Evolutionary conservation across 495 filamentous ascomycete species (phyloP), one percentile per base, ranked within the genome.

Genomic region (Xylaria longipes): DNA sequence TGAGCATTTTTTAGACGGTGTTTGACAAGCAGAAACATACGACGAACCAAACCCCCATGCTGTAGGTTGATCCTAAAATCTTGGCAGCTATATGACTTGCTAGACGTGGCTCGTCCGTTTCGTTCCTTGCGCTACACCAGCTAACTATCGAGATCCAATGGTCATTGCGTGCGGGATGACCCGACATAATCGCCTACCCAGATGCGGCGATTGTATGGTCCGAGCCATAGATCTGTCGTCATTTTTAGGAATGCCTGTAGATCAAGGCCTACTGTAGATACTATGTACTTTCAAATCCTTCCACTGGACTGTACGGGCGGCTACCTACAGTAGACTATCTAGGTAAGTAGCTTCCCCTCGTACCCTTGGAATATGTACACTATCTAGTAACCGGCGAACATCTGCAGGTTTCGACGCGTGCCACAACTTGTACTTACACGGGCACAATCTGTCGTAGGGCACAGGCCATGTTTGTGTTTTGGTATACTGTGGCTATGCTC

Each of bases 131-230:
- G 39, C 25, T 11, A 20, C 33, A 50, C 43, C 12, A 39, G n/a
- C 5, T 65, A 39, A 11, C 5, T 65, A 46, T 64, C 37, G 60
- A 39, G 60, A 62, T 62, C 27, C n/a, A 27, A 46, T 39, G 63
- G 63, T 65, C 45, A 65, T 48, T 65, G 63, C 62, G 41, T 39
- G 41, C 62, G 63, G 63, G 63, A 65, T 29, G 45, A 8, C 29
- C 63, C 63, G 63, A 45, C 20, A 52, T 14, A 37, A 41, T 41
- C 12, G 35, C 31, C 3, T 62, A 62, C 45, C 58, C 58, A 41
- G 31, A 22, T 5, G 35, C 5, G 33, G 11, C 3, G 22, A 22
- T 22, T 62, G 25, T 1, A 20, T 46, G 62, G 41, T 29, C 39
- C 41, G 11, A 48, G 29, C 37, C 60, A 62, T 37, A 62, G 33